Conservation (phyloP, 2,329 filamentous ascomycete genomes). For the Paraphoma sp. region DNA sequence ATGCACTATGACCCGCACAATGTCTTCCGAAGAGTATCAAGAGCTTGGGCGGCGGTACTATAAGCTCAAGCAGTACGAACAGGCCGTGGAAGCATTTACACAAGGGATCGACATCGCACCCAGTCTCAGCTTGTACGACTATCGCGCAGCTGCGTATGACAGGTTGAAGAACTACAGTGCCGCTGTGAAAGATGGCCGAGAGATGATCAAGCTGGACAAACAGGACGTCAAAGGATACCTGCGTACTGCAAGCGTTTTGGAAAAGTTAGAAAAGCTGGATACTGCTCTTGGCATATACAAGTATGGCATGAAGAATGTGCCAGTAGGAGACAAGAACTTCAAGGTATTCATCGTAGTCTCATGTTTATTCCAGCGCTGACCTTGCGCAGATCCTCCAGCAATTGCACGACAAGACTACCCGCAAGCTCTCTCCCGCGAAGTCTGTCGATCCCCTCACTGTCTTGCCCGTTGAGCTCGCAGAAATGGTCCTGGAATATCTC, state of each 20-base stretch:
- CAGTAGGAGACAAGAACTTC: slow-evolving; percentile 44
- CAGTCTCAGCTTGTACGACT: slow-evolving; percentile 56
- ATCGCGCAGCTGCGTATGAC: slow-evolving; percentile 62
- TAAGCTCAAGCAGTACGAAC: slow-evolving; percentile 43
- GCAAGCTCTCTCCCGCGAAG: slow-evolving; percentile 50
- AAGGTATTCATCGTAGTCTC: slow-evolving; percentile 20
- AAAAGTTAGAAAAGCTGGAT: slow-evolving; percentile 58
- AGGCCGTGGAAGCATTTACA: slow-evolving; percentile 43
- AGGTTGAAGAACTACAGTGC: slow-evolving; percentile 58
- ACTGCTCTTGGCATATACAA: slow-evolving; percentile 64
- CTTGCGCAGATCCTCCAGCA: slow-evolving; percentile 44
- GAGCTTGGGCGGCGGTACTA: slow-evolving; percentile 46
- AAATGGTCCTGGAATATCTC: slow-evolving; percentile 60
- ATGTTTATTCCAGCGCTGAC: neutral
- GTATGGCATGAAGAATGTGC: slow-evolving; percentile 62
- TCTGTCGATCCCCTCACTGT: slow-evolving; percentile 60
- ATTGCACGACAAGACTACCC: slow-evolving; percentile 56
- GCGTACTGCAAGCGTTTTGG: slow-evolving; percentile 58
- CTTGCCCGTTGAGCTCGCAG: slow-evolving; percentile 62
- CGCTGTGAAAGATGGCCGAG: slow-evolving; percentile 63
- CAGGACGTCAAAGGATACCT: slow-evolving; percentile 65
- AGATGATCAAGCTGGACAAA: slow-evolving; percentile 60
- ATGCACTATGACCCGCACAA: slow-evolving; percentile 33
- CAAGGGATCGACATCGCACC: slow-evolving; percentile 37
- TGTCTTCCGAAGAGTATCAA: slow-evolving; percentile 43